phyloP scores from a whole-genome alignment of 768 basidiomycete species.

The Mycena galericulata region DNA sequence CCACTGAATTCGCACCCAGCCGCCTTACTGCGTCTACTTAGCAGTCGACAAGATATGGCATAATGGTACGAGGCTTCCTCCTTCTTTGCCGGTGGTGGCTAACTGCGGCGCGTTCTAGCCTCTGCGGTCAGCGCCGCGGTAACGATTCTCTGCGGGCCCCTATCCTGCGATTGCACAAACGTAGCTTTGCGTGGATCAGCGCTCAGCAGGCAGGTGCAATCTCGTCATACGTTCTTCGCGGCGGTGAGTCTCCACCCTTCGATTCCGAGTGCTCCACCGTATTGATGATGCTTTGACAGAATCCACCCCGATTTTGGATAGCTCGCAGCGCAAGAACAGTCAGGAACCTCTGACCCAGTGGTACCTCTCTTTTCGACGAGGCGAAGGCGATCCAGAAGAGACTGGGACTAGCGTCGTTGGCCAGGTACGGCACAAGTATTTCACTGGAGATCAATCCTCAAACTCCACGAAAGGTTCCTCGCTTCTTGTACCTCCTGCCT shows the following conservation, averaged over 20 bases:
- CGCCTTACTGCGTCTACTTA: no score
- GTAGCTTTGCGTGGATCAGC: no score
- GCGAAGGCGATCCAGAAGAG: slow-evolving; percentile 3
- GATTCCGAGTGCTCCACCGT: neutral
- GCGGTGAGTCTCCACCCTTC: neutral
- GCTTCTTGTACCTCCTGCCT: slow-evolving; percentile 23
- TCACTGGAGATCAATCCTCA: neutral
- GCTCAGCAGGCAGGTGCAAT: no score
- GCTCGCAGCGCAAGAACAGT: no score
- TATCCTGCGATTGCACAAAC: no score
- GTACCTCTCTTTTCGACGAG: no score
- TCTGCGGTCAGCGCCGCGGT: no score
- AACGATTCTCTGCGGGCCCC: no score
- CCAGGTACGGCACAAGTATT: slow-evolving; percentile 18
- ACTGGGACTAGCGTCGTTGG: neutral
- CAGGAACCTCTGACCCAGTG: neutral
- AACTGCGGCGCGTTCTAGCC: neutral
- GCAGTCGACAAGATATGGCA: no score
- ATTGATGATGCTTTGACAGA: no score
- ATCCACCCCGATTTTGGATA: neutral
- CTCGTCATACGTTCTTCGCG: no score
- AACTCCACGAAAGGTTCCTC: slow-evolving; percentile 21
- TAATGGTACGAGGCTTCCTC: neutral
- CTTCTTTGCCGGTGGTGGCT: neutral
- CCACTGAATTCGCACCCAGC: no score